Evolutionary conservation across 306 rosid species (phyloP).

Genomic region (Oemleria cerasiformis): DNA sequence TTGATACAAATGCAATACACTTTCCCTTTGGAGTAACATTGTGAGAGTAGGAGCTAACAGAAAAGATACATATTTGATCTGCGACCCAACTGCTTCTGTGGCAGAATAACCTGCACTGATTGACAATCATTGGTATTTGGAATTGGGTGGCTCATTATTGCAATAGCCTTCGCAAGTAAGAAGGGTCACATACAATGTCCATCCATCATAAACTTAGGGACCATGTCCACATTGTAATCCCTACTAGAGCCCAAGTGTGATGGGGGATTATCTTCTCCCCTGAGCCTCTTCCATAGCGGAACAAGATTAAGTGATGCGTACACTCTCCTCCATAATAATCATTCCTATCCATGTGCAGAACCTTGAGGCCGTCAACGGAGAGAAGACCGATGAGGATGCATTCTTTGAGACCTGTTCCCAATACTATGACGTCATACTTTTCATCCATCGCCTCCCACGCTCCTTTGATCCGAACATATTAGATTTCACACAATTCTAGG

Average conservation of each 20-base stretch:
- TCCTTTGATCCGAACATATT: conserved; percentile 5
- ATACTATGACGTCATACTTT: conserved; percentile 82
- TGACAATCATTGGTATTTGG: conserved; percentile 82
- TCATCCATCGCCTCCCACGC: conserved; percentile 58
- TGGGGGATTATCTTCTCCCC: conserved; percentile 84
- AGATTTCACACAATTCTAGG: conserved; percentile 4
- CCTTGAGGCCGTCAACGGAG: conserved; percentile 99
- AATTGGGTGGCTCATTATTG: conserved; percentile 94
- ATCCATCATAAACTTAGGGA: conserved; percentile 92
- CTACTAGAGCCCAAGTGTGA: conserved; percentile 85
- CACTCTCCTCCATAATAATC: conserved; percentile 97
- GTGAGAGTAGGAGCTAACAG: conserved; percentile 94
- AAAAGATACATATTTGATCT: conserved; percentile 96
- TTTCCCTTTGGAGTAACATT: conserved; percentile 97
- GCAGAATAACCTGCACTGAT: conserved; percentile 91
- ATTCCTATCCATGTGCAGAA: conserved; percentile 95
- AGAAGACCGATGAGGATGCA: conserved; percentile 99
- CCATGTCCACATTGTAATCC: conserved; percentile 95
- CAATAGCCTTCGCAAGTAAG: conserved; percentile 95
- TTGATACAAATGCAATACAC: conserved; percentile 89
- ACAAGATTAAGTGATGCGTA: conserved; percentile 86
- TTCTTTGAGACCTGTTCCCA: conserved; percentile 95
- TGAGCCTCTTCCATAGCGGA: conserved; percentile 96
- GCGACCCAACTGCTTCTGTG: conserved; percentile 96
- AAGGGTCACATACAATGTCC: conserved; percentile 94